phyloP scores from a whole-genome alignment of 2,329 filamentous ascomycete genomes.

The Elsinoe ampelina region DNA sequence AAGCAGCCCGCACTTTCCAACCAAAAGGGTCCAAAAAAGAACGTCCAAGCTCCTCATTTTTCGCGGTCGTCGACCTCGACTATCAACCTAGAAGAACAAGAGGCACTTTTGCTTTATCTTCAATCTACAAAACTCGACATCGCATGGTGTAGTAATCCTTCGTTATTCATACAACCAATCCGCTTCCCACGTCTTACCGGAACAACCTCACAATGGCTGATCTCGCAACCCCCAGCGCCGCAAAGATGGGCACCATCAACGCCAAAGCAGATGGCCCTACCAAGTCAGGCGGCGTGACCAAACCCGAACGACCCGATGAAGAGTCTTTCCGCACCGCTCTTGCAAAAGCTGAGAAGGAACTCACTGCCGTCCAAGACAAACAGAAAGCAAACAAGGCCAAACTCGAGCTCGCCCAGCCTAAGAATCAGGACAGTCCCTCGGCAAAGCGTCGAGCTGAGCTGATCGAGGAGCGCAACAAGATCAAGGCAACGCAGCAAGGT shows the following conservation, averaged over 20 bases:
- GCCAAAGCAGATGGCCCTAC: slow-evolving; percentile 25
- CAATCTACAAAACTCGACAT: not conserved
- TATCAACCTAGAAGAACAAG: not conserved
- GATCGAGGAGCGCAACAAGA: slow-evolving; percentile 69
- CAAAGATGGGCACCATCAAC: slow-evolving; percentile 27
- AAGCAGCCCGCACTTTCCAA: not conserved
- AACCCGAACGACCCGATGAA: slow-evolving; percentile 81
- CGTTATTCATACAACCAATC: not conserved
- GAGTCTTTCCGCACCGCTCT: slow-evolving; percentile 71
- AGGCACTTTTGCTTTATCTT: too few species aligned
- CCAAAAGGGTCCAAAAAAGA: slow-evolving; percentile 8
- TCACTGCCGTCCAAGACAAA: slow-evolving; percentile 65
- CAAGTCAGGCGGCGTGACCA: slow-evolving; percentile 33
- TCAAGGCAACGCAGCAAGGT: slow-evolving; percentile 76
- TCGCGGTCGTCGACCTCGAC: not conserved
- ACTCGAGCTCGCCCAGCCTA: slow-evolving; percentile 71
- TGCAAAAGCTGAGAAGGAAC: slow-evolving; percentile 76
- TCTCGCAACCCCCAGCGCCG: slow-evolving; percentile 30
- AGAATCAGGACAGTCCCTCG: slow-evolving; percentile 70
- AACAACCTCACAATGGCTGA: slow-evolving; percentile 23
- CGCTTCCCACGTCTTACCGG: not conserved
- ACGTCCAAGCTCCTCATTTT: slow-evolving; percentile 5
- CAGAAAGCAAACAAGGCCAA: slow-evolving; percentile 80
- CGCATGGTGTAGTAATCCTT: not conserved
- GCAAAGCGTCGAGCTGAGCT: slow-evolving; percentile 81